Conservation (phyloP, 345 rosid species). For the Heritiera fomes region DNA sequence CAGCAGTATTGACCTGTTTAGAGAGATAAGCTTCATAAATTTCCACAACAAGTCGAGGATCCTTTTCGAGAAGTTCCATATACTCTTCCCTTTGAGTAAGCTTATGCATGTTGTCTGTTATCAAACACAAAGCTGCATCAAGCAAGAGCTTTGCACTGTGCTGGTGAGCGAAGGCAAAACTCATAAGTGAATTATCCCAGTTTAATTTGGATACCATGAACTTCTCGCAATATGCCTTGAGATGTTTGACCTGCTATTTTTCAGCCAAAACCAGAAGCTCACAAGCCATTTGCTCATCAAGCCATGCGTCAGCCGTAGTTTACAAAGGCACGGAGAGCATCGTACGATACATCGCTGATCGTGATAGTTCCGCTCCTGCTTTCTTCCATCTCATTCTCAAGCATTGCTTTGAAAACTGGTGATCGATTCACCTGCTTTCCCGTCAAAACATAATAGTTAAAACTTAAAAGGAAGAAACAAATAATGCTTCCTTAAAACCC, state of each 20-base stretch:
- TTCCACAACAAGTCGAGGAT: slow-evolving; percentile 73
- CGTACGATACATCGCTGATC: slow-evolving; percentile 64
- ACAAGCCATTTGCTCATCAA: slow-evolving; percentile 76
- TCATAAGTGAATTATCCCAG: slow-evolving; percentile 71
- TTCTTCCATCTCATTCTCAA: slow-evolving; percentile 88
- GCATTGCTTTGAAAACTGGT: slow-evolving; percentile 86
- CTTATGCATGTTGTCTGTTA: slow-evolving; percentile 78
- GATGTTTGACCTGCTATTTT: slow-evolving; percentile 77
- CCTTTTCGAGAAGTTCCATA: slow-evolving; percentile 68
- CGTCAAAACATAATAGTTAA: background rate
- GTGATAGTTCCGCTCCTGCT: slow-evolving; percentile 77
- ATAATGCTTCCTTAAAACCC: background rate
- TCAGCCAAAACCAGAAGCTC: slow-evolving; percentile 78
- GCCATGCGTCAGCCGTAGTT: slow-evolving; percentile 72
- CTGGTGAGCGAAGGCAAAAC: slow-evolving; percentile 84
- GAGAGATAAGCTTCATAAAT: slow-evolving; percentile 71
- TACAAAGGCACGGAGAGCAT: slow-evolving; percentile 63
- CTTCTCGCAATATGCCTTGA: slow-evolving; percentile 73
- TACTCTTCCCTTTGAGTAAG: slow-evolving; percentile 66
- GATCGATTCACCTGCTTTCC: slow-evolving; percentile 64
- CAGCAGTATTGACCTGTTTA: slow-evolving; percentile 73
- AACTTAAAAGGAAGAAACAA: background rate
- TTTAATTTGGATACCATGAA: slow-evolving; percentile 65
- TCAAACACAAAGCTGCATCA: slow-evolving; percentile 61
- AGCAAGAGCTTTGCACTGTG: slow-evolving; percentile 68